Conservation (phyloP, 1,284 basidiomycete genomes). For the Heterobasidion occidentale region DNA sequence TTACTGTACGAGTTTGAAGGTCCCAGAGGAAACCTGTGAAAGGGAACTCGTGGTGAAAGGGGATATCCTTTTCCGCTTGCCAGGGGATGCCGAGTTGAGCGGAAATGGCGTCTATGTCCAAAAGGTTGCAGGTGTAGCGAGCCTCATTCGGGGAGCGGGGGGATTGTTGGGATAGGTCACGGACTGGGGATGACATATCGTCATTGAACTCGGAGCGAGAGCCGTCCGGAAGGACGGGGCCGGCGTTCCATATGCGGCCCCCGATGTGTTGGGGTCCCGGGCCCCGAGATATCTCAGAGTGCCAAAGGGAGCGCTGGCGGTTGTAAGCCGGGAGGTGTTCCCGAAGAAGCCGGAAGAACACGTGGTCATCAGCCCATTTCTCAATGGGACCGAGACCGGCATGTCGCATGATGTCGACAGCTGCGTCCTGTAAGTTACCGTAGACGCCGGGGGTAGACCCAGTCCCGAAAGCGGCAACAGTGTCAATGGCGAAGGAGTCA, state of each 20-base stretch:
- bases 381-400: conserved; percentile 24
- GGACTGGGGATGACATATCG: conserved; percentile 2
- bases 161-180: conserved; percentile 4
- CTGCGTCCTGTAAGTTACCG: conserved; percentile 22
- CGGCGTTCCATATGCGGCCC: conserved; percentile 7
- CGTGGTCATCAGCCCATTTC: conserved; percentile 34
- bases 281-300: no score
- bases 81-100: conserved; percentile 16
- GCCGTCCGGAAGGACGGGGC: conserved; percentile 3
- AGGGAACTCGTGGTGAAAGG: conserved; percentile 3
- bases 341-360: conserved; percentile 23
- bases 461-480: conserved; percentile 22
- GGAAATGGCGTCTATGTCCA: conserved; percentile 14
- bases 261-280: no score
- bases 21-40: conserved; percentile 21
- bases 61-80: conserved; percentile 14
- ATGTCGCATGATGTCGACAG: conserved; percentile 18
- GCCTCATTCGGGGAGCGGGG: conserved; percentile 7
- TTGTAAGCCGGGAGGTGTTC: conserved; percentile 18
- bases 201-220: conserved; percentile 13
- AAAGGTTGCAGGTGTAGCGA: conserved; percentile 11
- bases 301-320: no score
- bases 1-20: conserved; percentile 10
- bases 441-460: conserved; percentile 21
- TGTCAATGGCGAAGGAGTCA: conserved; percentile 20